Evolutionary conservation across 2,329 filamentous ascomycete species (phyloP).

Genomic region (Aschersonia sp.): DNA sequence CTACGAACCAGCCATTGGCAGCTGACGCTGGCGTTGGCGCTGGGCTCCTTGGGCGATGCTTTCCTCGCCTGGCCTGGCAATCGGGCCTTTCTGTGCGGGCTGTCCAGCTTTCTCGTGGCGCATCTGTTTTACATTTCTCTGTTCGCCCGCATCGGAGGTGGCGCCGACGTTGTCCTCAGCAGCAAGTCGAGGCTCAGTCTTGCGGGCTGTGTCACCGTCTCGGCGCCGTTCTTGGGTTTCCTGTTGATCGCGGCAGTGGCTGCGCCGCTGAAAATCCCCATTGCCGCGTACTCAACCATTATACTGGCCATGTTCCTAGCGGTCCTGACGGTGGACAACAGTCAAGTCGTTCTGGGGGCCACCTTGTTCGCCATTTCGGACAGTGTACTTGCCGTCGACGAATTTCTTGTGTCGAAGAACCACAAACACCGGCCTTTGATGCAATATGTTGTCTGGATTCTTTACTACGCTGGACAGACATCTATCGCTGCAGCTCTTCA

Average conservation of each 20-base stretch:
- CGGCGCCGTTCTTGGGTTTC: constrained; percentile 10
- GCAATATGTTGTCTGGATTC: constrained; percentile 18
- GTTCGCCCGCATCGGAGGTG: constrained; percentile 9
- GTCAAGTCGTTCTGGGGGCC: constrained; percentile 12
- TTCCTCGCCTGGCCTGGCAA: constrained; percentile 21
- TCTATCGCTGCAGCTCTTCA: constrained; percentile 11
- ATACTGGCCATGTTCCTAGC: constrained; percentile 17
- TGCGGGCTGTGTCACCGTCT: constrained; percentile 2
- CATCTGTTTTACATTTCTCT: constrained; percentile 18
- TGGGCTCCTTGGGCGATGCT: constrained; percentile 19
- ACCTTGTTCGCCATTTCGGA: constrained; percentile 19
- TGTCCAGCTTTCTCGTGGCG: constrained; percentile 17
- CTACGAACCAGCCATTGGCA: constrained; percentile 7
- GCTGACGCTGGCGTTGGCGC: constrained; percentile 13
- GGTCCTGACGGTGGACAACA: constrained; percentile 13
- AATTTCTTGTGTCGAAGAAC: constrained; percentile 13
- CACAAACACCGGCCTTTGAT: constrained; percentile 14
- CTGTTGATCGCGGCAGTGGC: constrained; percentile 13
- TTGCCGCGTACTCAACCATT: constrained; percentile 16
- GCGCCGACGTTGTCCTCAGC: constrained; percentile 1
- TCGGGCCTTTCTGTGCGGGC: constrained; percentile 15
- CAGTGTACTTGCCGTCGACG: constrained; percentile 15
- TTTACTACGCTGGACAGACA: constrained; percentile 20
- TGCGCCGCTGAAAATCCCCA: constrained; percentile 11
- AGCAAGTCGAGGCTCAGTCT: too few species aligned